Evolutionary conservation across 306 rosid species (phyloP).

Genomic region (Corylus americana): DNA sequence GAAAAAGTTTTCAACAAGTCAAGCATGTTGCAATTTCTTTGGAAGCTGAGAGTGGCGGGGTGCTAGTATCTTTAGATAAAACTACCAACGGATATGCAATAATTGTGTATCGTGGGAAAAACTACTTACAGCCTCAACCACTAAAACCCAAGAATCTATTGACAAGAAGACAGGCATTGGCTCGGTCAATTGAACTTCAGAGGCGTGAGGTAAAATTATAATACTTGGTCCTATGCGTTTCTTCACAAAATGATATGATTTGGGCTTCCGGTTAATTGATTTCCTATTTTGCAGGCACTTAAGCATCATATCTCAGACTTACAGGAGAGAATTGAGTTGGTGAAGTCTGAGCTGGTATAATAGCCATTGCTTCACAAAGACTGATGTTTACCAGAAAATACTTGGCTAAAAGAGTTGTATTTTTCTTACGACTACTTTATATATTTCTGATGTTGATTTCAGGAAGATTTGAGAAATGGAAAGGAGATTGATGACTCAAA

Average conservation of each 20-base stretch:
- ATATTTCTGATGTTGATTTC: conserved; percentile 32
- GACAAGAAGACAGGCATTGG: conserved; percentile 78
- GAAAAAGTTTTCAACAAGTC: conserved; percentile 68
- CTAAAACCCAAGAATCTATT: conserved; percentile 73
- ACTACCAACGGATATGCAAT: conserved; percentile 67
- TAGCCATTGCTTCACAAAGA: conserved; percentile 9
- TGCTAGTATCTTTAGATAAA: conserved; percentile 80
- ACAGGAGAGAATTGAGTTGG: conserved; percentile 63
- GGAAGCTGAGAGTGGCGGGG: conserved; percentile 97
- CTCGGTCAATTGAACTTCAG: conserved; percentile 80
- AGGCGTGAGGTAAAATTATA: conserved; percentile 71
- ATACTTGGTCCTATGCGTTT: neutral
- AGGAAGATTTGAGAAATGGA: conserved; percentile 66
- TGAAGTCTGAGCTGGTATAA: conserved; percentile 68
- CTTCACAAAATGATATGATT: neutral
- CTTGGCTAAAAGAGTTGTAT: neutral
- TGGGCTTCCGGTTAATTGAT: conserved; percentile 20
- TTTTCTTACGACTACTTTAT: conserved; percentile 6
- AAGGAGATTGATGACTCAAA: conserved; percentile 36
- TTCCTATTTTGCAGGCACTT: conserved; percentile 58
- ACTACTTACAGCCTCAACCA: conserved; percentile 59
- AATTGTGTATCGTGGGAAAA: conserved; percentile 88
- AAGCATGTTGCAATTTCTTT: conserved; percentile 78
- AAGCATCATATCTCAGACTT: conserved; percentile 72
- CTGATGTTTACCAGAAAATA: neutral